phyloP scores from a whole-genome alignment of 371 early-diverging fungal genomes.

The Lichtheimia corymbifera region DNA sequence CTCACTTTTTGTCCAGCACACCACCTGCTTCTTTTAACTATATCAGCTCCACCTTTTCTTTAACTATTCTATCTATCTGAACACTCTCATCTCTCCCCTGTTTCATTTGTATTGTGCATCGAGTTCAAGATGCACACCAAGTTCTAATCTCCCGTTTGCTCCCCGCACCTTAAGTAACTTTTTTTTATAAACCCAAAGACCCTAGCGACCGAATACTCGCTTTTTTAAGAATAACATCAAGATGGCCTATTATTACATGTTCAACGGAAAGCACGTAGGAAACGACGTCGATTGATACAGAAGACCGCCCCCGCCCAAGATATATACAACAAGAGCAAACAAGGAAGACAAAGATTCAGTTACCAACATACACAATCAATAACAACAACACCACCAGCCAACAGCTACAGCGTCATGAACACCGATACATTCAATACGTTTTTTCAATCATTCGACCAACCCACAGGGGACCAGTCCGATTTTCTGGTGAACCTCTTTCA shows the following conservation, averaged over 20 bases:
- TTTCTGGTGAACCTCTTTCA: constrained; percentile 18
- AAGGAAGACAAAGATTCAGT: constrained; percentile 4
- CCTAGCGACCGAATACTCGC: constrained; percentile 1
- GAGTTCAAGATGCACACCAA: constrained; percentile 27
- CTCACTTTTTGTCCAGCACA: not conserved
- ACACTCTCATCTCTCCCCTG: not conserved
- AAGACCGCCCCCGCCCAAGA: constrained; percentile 23
- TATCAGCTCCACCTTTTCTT: not conserved
- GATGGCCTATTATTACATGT: constrained; percentile 38
- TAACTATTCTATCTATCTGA: not conserved
- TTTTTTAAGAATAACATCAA: constrained; percentile 13
- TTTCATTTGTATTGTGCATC: constrained; percentile 22
- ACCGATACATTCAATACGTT: constrained; percentile 17
- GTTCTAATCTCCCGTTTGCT: constrained; percentile 17
- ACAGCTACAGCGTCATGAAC: constrained; percentile 6
- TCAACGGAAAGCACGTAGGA: constrained; percentile 37
- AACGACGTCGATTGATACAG: constrained; percentile 38
- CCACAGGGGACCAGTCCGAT: constrained; percentile 9
- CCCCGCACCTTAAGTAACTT: constrained; percentile 10
- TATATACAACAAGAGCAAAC: constrained; percentile 10
- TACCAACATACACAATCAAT: constrained; percentile 3
- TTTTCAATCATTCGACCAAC: constrained; percentile 9
- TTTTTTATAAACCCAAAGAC: constrained; percentile 13
- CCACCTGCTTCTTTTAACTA: not conserved
- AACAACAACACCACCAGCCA: constrained; percentile 10